phyloP scores from a whole-genome alignment of 148 eudicot species.

The Dianthus caryophyllus region DNA sequence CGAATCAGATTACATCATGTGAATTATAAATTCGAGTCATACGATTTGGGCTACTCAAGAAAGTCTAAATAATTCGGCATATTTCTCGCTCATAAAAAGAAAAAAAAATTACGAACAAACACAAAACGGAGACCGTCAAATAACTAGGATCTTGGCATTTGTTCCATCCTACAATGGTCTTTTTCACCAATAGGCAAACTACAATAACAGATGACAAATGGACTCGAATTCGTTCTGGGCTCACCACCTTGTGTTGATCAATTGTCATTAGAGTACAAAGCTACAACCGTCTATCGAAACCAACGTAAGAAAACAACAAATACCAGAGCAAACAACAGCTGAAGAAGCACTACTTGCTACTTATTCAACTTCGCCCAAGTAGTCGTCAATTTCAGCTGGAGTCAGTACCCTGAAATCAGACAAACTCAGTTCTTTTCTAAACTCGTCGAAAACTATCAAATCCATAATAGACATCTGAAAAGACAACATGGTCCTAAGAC shows the following conservation, averaged over 20 bases:
- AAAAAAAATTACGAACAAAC: too few relatives aligned
- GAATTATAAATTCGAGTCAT: too few relatives aligned
- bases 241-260: background rate
- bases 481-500: background rate
- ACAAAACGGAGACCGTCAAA: too few relatives aligned
- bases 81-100: too few relatives aligned
- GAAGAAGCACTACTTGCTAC: background rate
- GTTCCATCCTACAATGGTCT: too few relatives aligned
- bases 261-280: background rate
- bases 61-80: too few relatives aligned
- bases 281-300: background rate
- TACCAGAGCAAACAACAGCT: background rate
- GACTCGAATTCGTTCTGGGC: background rate
- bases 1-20: too few relatives aligned
- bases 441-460: background rate
- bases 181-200: background rate
- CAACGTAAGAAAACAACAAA: background rate
- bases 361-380: constrained; percentile 88
- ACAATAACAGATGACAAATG: background rate
- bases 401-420: constrained; percentile 68
- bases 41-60: too few relatives aligned
- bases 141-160: too few relatives aligned
- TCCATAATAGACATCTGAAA: background rate
- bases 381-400: constrained; percentile 93
- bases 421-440: background rate